Evolutionary conservation across 345 rosid species (phyloP).

Genomic region (Microthlaspi erraticum): DNA sequence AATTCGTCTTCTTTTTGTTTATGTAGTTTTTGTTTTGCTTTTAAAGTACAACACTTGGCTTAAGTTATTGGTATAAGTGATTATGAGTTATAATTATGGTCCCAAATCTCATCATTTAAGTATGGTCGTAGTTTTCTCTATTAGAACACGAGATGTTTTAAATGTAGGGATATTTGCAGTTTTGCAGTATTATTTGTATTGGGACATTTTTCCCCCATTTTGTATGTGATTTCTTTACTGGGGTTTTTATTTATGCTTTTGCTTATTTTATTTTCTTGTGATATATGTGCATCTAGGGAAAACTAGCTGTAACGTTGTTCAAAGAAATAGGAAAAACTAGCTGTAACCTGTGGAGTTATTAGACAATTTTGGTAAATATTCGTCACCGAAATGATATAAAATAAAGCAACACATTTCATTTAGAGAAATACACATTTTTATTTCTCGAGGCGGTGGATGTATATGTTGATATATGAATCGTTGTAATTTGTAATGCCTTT

Average conservation of each 20-base stretch:
- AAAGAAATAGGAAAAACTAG: not conserved
- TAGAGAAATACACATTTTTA: not conserved
- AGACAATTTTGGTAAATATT: conserved; percentile 21
- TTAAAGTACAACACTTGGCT: conserved; percentile 4
- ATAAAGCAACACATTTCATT: conserved; percentile 7
- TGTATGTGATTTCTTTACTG: conserved; percentile 15
- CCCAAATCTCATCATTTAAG: conserved; percentile 18
- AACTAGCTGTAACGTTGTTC: conserved; percentile 27
- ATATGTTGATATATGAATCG: conserved; percentile 1
- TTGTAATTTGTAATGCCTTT: not conserved
- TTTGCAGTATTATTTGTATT: conserved; percentile 18
- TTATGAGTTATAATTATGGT: not conserved
- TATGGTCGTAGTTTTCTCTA: conserved; percentile 24
- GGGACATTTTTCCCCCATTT: conserved; percentile 15
- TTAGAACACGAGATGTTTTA: conserved; percentile 1
- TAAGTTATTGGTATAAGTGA: not conserved
- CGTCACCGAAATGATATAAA: not conserved
- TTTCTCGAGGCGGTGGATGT: conserved; percentile 17
- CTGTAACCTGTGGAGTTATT: conserved; percentile 39
- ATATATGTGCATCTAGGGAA: conserved; percentile 1
- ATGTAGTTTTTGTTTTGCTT: conserved; percentile 8
- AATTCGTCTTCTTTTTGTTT: conserved; percentile 13
- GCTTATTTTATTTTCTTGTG: conserved; percentile 12
- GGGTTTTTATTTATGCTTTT: not conserved
- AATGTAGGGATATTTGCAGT: conserved; percentile 24